phyloP scores from a whole-genome alignment of 1,139 yeast genomes.

The Wickerhamomyces sp. region DNA sequence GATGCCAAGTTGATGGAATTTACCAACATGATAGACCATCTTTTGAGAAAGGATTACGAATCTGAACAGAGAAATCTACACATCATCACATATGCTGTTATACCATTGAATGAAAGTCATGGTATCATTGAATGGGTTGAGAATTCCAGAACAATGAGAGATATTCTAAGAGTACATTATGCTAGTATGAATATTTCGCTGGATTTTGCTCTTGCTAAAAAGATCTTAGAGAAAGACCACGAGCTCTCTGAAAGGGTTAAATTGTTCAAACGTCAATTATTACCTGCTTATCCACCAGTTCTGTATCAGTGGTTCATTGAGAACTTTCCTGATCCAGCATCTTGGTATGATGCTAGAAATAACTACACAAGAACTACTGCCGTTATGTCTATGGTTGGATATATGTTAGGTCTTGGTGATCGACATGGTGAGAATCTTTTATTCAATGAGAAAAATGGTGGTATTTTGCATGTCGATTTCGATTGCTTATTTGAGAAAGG shows the following conservation, averaged over 20 bases:
- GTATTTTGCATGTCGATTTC: slow-evolving; percentile 89
- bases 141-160: slow-evolving; percentile 75
- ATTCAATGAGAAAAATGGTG: slow-evolving; percentile 69
- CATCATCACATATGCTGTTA: slow-evolving; percentile 82
- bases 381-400: slow-evolving; percentile 97
- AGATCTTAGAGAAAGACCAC: slow-evolving; percentile 20
- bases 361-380: slow-evolving; percentile 77
- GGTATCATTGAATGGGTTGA: slow-evolving; percentile 95
- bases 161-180: slow-evolving; percentile 48
- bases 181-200: slow-evolving; percentile 33
- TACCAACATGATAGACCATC: slow-evolving; percentile 78
- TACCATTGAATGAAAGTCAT: slow-evolving; percentile 80
- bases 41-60: slow-evolving; percentile 62
- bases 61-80: slow-evolving; percentile 67
- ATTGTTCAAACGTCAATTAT: slow-evolving; percentile 26
- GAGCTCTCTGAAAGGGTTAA: slow-evolving; percentile 25
- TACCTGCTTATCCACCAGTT: slow-evolving; percentile 61
- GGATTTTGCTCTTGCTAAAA: slow-evolving; percentile 18
- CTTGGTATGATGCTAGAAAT: slow-evolving; percentile 81
- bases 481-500: slow-evolving; percentile 93
- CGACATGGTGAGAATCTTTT: slow-evolving; percentile 92
- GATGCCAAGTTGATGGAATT: slow-evolving; percentile 95
- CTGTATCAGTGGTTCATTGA: slow-evolving; percentile 85
- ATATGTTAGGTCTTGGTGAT: slow-evolving; percentile 87
- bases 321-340: slow-evolving; percentile 82